Evolutionary conservation across 345 rosid species (phyloP).

Genomic region (Sonneratia caseolaris): DNA sequence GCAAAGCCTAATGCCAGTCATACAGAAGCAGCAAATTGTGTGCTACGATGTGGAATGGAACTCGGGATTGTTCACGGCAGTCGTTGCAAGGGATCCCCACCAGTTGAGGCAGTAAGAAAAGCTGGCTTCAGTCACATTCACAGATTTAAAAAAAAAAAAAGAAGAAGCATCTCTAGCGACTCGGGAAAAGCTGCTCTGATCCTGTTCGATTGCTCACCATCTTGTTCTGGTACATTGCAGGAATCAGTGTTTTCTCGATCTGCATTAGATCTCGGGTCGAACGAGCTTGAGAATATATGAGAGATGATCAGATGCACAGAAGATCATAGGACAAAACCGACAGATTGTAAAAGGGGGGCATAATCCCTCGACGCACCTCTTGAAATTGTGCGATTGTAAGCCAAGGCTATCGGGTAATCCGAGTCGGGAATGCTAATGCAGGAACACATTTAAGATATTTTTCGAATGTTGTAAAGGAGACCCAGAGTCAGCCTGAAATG

Average conservation of each 20-base stretch:
- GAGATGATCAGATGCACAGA: not conserved
- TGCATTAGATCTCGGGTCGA: constrained; percentile 13
- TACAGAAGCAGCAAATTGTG: constrained; percentile 35
- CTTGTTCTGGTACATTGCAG: constrained; percentile 51
- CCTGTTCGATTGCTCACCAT: constrained; percentile 29
- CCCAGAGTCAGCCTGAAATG: constrained; percentile 42
- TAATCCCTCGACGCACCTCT: too few species aligned
- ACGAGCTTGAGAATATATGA: not conserved
- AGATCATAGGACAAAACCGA: not conserved
- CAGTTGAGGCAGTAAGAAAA: constrained; percentile 14
- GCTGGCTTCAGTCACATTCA: not conserved
- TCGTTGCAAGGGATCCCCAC: constrained; percentile 93
- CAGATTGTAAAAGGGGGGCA: too few species aligned
- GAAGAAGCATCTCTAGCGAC: too few species aligned
- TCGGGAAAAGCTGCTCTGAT: too few species aligned
- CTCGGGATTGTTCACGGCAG: constrained; percentile 47
- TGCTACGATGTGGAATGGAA: constrained; percentile 62
- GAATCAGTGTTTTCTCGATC: constrained; percentile 79
- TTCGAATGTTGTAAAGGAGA: too few species aligned
- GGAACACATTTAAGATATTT: not conserved
- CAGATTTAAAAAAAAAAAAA: not conserved
- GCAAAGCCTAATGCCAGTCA: not conserved
- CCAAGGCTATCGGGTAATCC: too few species aligned
- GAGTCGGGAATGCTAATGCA: too few species aligned
- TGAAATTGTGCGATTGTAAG: too few species aligned